Base-by-base conservation (phyloP, 2,329 filamentous ascomycete genomes). In the Neospermospora avenae region DNA sequence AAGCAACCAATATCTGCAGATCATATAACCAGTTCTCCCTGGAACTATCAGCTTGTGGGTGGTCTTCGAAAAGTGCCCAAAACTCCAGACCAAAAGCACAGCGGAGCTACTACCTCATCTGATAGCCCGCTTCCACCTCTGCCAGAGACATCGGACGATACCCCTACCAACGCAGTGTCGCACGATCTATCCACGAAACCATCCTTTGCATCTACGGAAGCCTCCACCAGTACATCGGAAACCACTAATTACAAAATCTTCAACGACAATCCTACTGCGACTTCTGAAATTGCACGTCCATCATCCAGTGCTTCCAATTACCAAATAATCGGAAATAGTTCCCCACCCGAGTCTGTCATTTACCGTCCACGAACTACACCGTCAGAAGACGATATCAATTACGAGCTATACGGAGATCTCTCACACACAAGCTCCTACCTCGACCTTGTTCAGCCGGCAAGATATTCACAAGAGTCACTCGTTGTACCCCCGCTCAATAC, bases 391-490 rank as follows among this genome's bases (percentile, higher is more conserved):
- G 68, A 70, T n/a, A 64, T 64, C 63, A 86, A 86, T 66, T 86
- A 83, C 72, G 72, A 84, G 16, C 67, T 85, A 18, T 77, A 83
- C 71, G 77, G 77, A 54, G 76, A 77, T 22, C 69, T 74, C 3
- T 78, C 77, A 2, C 63, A 62, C 52, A 76, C 78, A 14, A 69
- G 69, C 25, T 78, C 76, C 11, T 66, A 72, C 28, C 69, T 65
- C 25, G 74, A 76, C 39, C 63, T 64, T 51, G 55, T 65, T 24
- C 69, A 67, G 34, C 62, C 63, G 20, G 64, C 69, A 16, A 77
- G 79, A 58, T 86, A 82, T 68, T 87, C 85, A 0, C 83, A 83
- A 63, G 84, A 87, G 67, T 87, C 84, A 63, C 74, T 87, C 31
- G 68, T 83, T 13, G 81, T 87, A 14, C 76, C 81, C 8, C 84